These are phyloP conservation scores for Didymella lethalis DNA, from an alignment of 2,329 filamentous ascomycete genomes.

Conservation along the genomic window DNA sequence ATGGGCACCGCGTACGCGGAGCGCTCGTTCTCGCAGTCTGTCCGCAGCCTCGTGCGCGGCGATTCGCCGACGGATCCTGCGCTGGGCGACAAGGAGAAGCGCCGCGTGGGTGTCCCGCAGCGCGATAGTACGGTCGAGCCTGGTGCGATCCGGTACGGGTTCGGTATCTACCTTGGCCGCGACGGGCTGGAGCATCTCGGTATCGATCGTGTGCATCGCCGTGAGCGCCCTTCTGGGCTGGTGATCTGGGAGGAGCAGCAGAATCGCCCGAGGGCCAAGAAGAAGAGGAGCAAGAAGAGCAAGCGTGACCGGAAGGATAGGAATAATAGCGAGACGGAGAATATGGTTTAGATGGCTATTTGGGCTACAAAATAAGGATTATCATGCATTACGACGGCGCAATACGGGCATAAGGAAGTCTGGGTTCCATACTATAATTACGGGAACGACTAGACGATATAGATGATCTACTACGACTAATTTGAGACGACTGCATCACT, in stretches of 20 bases:
- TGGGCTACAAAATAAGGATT: background rate
- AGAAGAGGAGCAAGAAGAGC: slow-evolving; percentile 6
- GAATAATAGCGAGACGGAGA: slow-evolving; percentile 2
- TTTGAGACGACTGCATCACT: background rate
- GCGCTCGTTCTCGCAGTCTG: slow-evolving; percentile 37
- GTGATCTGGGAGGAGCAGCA: slow-evolving; percentile 50
- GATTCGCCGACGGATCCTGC: slow-evolving; percentile 34
- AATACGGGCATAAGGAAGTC: background rate
- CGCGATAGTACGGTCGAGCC: slow-evolving; percentile 45
- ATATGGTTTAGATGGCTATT: slow-evolving; percentile 2
- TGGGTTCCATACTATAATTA: background rate
- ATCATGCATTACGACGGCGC: slow-evolving; percentile 16
- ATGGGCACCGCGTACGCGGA: slow-evolving; percentile 64
- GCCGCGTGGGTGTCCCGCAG: slow-evolving; percentile 17
- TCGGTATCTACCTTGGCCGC: slow-evolving; percentile 65
- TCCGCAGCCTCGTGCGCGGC: slow-evolving; percentile 41
- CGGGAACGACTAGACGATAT: slow-evolving; percentile 8
- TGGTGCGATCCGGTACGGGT: slow-evolving; percentile 58
- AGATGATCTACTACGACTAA: background rate
- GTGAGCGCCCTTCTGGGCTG: slow-evolving; percentile 43
- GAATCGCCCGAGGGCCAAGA: background rate
- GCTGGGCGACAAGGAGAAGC: slow-evolving; percentile 28
- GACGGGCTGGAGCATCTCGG: slow-evolving; percentile 68
- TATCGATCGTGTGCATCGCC: slow-evolving; percentile 62
- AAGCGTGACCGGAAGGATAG: slow-evolving; percentile 5